These are phyloP conservation scores for Lichtheimia ornata DNA, from an alignment of 371 early-diverging fungal species.

Conservation along the genomic window DNA sequence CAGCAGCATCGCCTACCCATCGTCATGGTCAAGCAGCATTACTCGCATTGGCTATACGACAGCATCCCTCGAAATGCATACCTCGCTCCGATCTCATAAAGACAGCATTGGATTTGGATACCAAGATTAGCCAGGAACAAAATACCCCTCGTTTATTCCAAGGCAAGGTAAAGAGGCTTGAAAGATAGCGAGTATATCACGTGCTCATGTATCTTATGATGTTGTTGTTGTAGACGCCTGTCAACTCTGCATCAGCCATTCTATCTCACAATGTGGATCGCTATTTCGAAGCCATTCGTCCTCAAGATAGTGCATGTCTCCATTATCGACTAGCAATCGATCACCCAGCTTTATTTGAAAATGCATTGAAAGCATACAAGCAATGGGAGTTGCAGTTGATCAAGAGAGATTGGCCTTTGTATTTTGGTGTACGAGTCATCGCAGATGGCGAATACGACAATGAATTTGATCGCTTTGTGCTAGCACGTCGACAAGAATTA, in stretches of 20 bases:
- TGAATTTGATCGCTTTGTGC: slow-evolving; percentile 57
- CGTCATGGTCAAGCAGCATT: slow-evolving; percentile 64
- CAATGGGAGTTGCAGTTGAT: slow-evolving; percentile 71
- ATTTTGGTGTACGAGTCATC: slow-evolving; percentile 61
- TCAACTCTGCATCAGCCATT: slow-evolving; percentile 78
- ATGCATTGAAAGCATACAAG: slow-evolving; percentile 67
- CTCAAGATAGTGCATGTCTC: slow-evolving; percentile 62
- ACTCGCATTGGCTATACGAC: slow-evolving; percentile 75
- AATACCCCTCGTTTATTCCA: slow-evolving; percentile 75
- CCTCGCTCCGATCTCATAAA: slow-evolving; percentile 70
- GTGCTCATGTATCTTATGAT: neutral
- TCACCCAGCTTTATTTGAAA: slow-evolving; percentile 72
- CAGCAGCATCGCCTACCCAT: slow-evolving; percentile 44
- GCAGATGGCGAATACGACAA: neutral
- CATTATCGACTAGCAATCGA: slow-evolving; percentile 75
- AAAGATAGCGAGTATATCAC: no score
- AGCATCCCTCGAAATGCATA: slow-evolving; percentile 61
- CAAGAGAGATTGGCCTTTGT: slow-evolving; percentile 75
- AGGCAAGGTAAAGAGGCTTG: slow-evolving; percentile 64
- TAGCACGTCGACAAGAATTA: slow-evolving; percentile 75
- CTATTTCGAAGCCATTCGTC: slow-evolving; percentile 71
- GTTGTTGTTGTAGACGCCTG: slow-evolving; percentile 67
- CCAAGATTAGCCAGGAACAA: slow-evolving; percentile 64
- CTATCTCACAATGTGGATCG: slow-evolving; percentile 79
- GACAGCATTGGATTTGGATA: slow-evolving; percentile 71